Evolutionary conservation across 2,329 filamentous ascomycete species (phyloP), one percentile per base, ranked within the genome.

Genomic region (Chaetothyriales sp.): DNA sequence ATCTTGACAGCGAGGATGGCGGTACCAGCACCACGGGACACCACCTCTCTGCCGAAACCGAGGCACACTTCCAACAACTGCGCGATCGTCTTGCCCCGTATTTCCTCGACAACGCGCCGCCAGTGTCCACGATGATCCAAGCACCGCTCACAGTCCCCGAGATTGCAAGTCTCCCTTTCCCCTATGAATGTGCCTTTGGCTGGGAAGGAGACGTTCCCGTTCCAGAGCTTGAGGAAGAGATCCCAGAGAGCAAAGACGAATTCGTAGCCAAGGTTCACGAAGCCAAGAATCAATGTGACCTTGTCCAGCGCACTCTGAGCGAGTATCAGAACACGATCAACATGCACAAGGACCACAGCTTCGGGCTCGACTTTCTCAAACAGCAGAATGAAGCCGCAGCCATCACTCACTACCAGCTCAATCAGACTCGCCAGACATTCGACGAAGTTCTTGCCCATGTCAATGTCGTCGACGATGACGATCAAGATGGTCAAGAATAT

Each of bases 281-380:
- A 80, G 58, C 80, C 89, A 66, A 96, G 96, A 69, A 98, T 96
- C 59, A 92, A 96, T 62, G 92, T 92, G 57, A 54, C 19, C 48
- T 47, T 25, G 44, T 51, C 25, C 19, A 42, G 12, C 25, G 25
- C 18, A 39, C 28, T 18, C 8, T 49, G 19, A 44, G 18, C 15
- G 20, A 39, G 18, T 57, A 57, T 46, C 55, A 55, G 44, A 32
- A 22, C 2, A 53, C 50, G 28, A 53, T 58, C 52, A 56, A 53
- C 22, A 53, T 49, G 3, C 42, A 48, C 18, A 49, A 54, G 18
- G 43, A 55, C 43, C 52, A 57, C 32, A 50, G 42, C 15, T 58
- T 57, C 47, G 45, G 43, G n/a, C 45, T 46, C 25, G 28, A 49
- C 7, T 58, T 58, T 42, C 52, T 58, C 18, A 49, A 52, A n/a